phyloP scores from a whole-genome alignment of 768 basidiomycete genomes.

The Dictyophora rubrovolvata region DNA sequence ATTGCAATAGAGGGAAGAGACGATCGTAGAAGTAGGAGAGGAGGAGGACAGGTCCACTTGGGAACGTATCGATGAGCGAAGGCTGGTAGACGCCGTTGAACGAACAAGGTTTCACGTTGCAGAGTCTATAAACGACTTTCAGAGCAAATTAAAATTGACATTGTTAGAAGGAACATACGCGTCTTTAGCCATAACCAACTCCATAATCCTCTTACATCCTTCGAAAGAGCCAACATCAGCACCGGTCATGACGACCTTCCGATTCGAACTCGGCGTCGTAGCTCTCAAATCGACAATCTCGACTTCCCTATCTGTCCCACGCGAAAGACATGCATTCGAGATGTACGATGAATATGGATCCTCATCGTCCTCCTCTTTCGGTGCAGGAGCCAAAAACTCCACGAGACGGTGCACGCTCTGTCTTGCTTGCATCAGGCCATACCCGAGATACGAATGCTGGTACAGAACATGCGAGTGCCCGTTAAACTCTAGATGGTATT shows the following conservation, averaged over 20 bases:
- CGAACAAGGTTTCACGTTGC: conserved; percentile 87
- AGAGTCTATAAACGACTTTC: conserved; percentile 41
- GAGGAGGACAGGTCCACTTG: conserved; percentile 74
- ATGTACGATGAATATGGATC: conserved; percentile 22
- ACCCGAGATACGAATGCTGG: conserved; percentile 97
- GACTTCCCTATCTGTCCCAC: conserved; percentile 51
- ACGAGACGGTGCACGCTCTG: conserved; percentile 80
- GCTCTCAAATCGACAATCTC: conserved; percentile 34
- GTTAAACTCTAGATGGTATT: conserved; percentile 73
- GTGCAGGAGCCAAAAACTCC: conserved; percentile 61
- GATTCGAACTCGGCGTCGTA: conserved; percentile 16
- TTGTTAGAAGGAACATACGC: conserved; percentile 44
- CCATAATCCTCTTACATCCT: conserved; percentile 72
- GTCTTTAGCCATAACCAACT: conserved; percentile 91
- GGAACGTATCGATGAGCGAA: conserved; percentile 79
- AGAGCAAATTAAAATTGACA: not conserved
- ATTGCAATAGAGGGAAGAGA: conserved; percentile 58
- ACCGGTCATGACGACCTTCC: conserved; percentile 80
- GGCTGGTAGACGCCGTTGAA: conserved; percentile 99
- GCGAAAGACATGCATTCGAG: conserved; percentile 77
- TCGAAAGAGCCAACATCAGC: conserved; percentile 75
- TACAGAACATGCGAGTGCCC: conserved; percentile 68
- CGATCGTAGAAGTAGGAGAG: conserved; percentile 99
- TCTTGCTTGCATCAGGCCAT: conserved; percentile 85
- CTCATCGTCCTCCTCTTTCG: conserved; percentile 19